These are phyloP conservation scores for Chlorella sp. DNA, from an alignment of 139 green algal genomes.

Conservation along the genomic window DNA sequence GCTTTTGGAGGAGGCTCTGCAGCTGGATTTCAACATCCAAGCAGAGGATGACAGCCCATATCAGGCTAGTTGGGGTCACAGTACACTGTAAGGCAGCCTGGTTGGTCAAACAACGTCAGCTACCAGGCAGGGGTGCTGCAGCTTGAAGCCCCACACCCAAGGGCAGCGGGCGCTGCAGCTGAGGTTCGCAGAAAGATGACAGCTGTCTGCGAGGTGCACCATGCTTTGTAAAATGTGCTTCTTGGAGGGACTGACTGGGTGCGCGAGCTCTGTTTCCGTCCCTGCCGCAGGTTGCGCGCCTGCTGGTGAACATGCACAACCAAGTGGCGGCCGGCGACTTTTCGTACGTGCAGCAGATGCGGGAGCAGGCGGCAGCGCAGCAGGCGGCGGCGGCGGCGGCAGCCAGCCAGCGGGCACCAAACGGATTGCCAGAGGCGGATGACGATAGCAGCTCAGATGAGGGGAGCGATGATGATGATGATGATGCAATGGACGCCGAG, in stretches of 20 bases:
- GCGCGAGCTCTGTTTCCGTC: background rate
- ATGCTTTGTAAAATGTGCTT: no score
- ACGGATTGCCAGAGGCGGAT: slow-evolving; percentile 16
- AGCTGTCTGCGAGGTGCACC: no score
- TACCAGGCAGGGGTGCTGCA: no score
- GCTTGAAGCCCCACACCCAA: background rate
- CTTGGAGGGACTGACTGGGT: background rate
- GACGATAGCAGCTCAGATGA: slow-evolving; percentile 31
- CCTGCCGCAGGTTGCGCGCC: slow-evolving; percentile 37
- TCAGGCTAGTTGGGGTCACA: slow-evolving; percentile 11
- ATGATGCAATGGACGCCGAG: slow-evolving; percentile 37
- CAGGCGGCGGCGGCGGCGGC: background rate
- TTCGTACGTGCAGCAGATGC: slow-evolving; percentile 39
- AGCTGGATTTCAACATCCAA: slow-evolving; percentile 55
- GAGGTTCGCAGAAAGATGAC: no score
- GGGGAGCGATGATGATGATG: slow-evolving; percentile 8
- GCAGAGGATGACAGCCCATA: slow-evolving; percentile 58
- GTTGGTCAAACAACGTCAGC: background rate
- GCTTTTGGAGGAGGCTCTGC: slow-evolving; percentile 46
- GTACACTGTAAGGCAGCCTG: background rate
- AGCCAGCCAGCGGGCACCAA: slow-evolving; percentile 1
- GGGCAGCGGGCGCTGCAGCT: background rate
- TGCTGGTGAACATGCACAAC: slow-evolving; percentile 55
- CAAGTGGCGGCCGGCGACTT: slow-evolving; percentile 50
- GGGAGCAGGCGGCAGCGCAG: background rate